A percentile compares a stretch with the other conserved stretches of the same genome.
These are phyloP conservation scores for Haematococcus sp. DNA, from an alignment of 139 green algal genomes.

Conservation along the genomic window DNA sequence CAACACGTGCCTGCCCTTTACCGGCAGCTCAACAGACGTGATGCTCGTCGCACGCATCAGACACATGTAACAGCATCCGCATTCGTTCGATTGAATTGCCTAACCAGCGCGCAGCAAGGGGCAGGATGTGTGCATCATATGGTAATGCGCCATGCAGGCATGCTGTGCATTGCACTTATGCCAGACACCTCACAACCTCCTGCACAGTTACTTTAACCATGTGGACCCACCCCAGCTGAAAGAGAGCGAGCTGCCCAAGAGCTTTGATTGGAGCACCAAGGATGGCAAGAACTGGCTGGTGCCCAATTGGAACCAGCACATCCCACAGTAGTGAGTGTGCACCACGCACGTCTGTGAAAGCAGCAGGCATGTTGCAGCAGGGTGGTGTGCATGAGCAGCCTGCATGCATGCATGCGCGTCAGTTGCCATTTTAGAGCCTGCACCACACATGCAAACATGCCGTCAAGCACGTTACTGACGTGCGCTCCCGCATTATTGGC, in stretches of 20 bases:
- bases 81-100: too few relatives aligned
- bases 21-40: too few relatives aligned
- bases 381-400: neutral
- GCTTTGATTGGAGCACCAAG: conserved; percentile 15
- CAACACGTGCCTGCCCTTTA: neutral
- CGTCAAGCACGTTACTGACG: neutral
- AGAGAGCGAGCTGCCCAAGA: conserved; percentile 22
- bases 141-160: too few relatives aligned
- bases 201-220: too few relatives aligned
- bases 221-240: neutral
- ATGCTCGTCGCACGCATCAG: too few relatives aligned
- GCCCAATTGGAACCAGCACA: conserved; percentile 18
- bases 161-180: too few relatives aligned
- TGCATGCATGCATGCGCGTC: neutral
- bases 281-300: conserved; percentile 9
- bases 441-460: neutral
- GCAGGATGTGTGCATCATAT: too few relatives aligned
- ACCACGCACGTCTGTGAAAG: neutral
- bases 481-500: conserved; percentile 8
- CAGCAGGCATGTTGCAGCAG: too few relatives aligned
- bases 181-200: too few relatives aligned
- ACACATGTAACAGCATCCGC: too few relatives aligned
- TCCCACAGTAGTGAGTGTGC: conserved; percentile 6
- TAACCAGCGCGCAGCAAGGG: too few relatives aligned
- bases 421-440: too few relatives aligned